Percentiles rank a stretch among this genome's conserved stretches.
phyloP scores from a whole-genome alignment of 441 rosid species.

The Populus hybrid region DNA sequence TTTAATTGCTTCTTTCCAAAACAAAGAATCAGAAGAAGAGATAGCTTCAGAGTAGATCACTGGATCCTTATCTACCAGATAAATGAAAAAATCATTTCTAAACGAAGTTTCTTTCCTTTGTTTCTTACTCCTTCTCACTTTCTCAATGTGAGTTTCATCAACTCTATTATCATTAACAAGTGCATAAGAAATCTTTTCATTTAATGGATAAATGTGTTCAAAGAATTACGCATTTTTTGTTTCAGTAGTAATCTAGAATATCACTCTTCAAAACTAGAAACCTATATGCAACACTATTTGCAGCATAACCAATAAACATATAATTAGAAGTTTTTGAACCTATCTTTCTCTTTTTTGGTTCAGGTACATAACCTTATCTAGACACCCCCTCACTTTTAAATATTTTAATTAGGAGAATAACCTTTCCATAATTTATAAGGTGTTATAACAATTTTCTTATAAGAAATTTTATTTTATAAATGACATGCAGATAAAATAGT shows the following conservation, averaged over 20 bases:
- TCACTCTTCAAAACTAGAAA: slow-evolving; percentile 1
- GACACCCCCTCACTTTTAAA: not conserved
- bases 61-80: not conserved
- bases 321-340: not conserved
- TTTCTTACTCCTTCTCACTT: not conserved
- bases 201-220: too few species aligned
- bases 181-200: too few species aligned
- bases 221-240: not conserved
- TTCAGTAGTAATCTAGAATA: not conserved
- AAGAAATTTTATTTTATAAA: not conserved
- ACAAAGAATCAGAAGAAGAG: not conserved
- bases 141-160: not conserved
- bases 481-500: not conserved
- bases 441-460: not conserved
- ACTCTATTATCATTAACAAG: too few species aligned
- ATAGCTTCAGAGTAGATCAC: not conserved
- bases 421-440: slow-evolving; percentile 1
- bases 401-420: not conserved
- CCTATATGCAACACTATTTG: not conserved
- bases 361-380: not conserved
- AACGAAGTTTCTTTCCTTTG: not conserved
- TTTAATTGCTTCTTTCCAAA: not conserved
- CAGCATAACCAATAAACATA: not conserved
- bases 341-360: too few species aligned
- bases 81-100: not conserved